Conservation (phyloP, 257 asterid genomes). For the Nicotiana attenuata region DNA sequence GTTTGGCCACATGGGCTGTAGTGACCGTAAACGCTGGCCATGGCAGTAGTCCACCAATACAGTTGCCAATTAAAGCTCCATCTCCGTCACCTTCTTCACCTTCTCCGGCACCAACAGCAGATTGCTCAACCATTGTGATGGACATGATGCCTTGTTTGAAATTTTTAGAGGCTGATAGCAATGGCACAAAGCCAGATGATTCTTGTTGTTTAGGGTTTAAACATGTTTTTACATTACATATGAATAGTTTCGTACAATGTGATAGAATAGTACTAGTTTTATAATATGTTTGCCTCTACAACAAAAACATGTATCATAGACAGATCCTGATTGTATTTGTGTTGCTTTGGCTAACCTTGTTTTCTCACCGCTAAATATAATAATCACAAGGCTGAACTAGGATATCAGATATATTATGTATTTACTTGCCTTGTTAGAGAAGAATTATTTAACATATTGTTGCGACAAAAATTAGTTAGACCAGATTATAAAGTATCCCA, state of each 20-base stretch:
- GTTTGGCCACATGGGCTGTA: not conserved
- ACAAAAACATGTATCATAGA: not conserved
- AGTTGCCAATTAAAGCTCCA: not conserved
- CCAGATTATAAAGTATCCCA: not conserved
- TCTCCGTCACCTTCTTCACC: not conserved
- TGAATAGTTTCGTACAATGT: no score
- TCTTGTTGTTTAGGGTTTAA: conserved; percentile 18
- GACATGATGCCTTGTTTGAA: conserved; percentile 11
- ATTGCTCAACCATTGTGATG: not conserved
- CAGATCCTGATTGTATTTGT: conserved; percentile 11
- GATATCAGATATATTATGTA: not conserved
- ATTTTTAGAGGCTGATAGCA: not conserved
- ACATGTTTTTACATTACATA: not conserved
- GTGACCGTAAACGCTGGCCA: not conserved
- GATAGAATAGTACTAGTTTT: no score
- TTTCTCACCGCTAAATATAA: no score
- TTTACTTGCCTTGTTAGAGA: not conserved
- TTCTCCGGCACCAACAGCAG: not conserved
- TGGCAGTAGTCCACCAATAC: not conserved
- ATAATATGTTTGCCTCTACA: not conserved
- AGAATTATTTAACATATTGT: not conserved
- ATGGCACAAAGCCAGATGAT: not conserved
- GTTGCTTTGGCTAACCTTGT: not conserved
- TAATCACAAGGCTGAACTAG: not conserved
- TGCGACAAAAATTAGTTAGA: not conserved